phyloP scores from a whole-genome alignment of 2,329 filamentous ascomycete genomes.

The Fusarium keratoplasticum region DNA sequence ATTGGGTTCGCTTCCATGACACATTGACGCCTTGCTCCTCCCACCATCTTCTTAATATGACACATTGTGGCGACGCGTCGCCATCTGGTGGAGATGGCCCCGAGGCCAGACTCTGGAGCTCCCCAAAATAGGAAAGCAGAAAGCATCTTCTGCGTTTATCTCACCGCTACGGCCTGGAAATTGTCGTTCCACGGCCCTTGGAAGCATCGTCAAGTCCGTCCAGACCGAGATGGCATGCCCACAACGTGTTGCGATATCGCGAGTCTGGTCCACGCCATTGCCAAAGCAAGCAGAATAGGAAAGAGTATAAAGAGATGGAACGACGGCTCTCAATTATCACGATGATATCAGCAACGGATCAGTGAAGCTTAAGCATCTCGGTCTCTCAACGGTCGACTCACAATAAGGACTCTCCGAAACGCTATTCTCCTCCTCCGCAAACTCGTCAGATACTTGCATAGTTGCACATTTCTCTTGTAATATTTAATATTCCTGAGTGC shows the following conservation, averaged over 20 bases:
- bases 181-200: neutral
- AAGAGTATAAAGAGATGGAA: slow-evolving; percentile 12
- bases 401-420: neutral
- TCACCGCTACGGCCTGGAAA: slow-evolving; percentile 23
- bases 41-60: slow-evolving; percentile 20
- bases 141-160: slow-evolving; percentile 41
- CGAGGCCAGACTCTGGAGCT: slow-evolving; percentile 11
- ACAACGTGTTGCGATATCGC: slow-evolving; percentile 17
- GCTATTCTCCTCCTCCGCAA: neutral
- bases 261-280: slow-evolving; percentile 4
- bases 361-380: slow-evolving; percentile 26
- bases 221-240: slow-evolving; percentile 1
- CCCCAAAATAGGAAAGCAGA: slow-evolving; percentile 39
- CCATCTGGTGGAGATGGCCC: slow-evolving; percentile 20
- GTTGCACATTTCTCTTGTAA: neutral
- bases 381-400: neutral
- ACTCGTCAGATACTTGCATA: neutral
- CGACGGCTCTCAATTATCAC: neutral
- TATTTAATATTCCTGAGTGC: neutral
- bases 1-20: slow-evolving; percentile 27
- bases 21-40: slow-evolving; percentile 28
- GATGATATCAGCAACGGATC: neutral
- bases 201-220: neutral
- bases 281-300: neutral
- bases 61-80: slow-evolving; percentile 21